A percentile compares a stretch with the other conserved stretches of the same genome.
Conservation (phyloP, 129 eudicot genomes). For the Flaveria brownii region DNA sequence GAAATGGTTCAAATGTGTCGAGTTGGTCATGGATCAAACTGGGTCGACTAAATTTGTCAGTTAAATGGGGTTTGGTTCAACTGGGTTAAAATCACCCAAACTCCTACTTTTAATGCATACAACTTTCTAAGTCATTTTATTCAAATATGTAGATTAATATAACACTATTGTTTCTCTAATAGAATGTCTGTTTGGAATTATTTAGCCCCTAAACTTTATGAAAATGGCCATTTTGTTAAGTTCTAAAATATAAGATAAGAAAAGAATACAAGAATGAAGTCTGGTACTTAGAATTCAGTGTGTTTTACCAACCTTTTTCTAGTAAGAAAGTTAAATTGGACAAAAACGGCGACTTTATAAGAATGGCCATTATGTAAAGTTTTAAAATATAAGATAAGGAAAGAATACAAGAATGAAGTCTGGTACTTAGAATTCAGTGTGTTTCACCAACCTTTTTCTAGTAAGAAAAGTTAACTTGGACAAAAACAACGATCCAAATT, state of each 20-base stretch:
- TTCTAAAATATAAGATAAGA: neutral
- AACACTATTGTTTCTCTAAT: neutral
- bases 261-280: neutral
- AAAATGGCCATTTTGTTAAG: neutral
- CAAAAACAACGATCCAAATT: neutral
- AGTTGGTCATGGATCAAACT: neutral
- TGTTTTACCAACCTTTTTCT: neutral
- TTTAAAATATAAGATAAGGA: neutral
- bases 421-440: neutral
- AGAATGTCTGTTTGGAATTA: neutral
- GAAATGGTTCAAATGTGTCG: neutral
- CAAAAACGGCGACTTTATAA: neutral
- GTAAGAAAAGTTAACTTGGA: neutral
- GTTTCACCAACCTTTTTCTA: neutral
- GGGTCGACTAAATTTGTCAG: neutral
- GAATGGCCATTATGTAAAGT: neutral
- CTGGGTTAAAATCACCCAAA: neutral
- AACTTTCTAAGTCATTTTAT: neutral
- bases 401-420: neutral
- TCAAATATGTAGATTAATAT: neutral
- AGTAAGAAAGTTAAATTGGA: neutral
- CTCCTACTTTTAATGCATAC: conserved; percentile 1
- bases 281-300: neutral
- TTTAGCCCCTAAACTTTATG: neutral
- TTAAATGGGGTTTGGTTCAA: neutral